Base-by-base conservation (phyloP, 345 rosid species). In the Schrenkiella parvula region DNA sequence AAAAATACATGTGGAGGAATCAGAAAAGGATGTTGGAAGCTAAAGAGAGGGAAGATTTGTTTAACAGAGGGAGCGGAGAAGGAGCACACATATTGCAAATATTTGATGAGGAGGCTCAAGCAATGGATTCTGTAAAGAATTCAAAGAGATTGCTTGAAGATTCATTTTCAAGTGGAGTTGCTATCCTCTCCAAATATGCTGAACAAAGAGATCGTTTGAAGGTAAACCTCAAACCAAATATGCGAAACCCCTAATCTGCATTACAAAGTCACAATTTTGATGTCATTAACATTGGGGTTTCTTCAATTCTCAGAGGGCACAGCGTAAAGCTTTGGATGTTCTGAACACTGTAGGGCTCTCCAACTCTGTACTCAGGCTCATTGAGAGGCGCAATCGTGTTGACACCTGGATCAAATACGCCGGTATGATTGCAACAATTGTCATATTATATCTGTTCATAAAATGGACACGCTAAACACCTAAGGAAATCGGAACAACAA, bases 271-370 rank as follows among this genome's bases (percentile, higher is more conserved):
- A 23, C 23, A 34, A 11, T 6, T 25, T 13, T 23, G 2, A 35
- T 61, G 26, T 3, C 8, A 57, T 25, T 41, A 34, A 60, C n/a
- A 25, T 44, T 31, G 41, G 0, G 21, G 46, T 18, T 41, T 64
- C 34, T 11, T 43, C 8, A 13, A 25, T 41, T 35, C 4, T 4
- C 86, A 89, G 98, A 81, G 85, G 48, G 98, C 95, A 26, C 98
- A 95, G 65, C 83, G 98, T 73, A 93, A 91, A 72, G 97, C 98
- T 66, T 62, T 88, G 84, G 92, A 86, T 79, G 88, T 89, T 44
- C 85, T 89, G 6, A 91, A 91, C 80, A 95, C 95, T 0, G 93
- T 91, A 53, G 99, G 99, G 47, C 97, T 88, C 43, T 91, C 99
- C 50, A 95, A 84, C 70, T 87, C 96, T 0, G 93, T 91, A 15